These are phyloP conservation scores for Candida sanyaensis DNA, from an alignment of 1,139 yeast genomes.

Conservation along the genomic window DNA sequence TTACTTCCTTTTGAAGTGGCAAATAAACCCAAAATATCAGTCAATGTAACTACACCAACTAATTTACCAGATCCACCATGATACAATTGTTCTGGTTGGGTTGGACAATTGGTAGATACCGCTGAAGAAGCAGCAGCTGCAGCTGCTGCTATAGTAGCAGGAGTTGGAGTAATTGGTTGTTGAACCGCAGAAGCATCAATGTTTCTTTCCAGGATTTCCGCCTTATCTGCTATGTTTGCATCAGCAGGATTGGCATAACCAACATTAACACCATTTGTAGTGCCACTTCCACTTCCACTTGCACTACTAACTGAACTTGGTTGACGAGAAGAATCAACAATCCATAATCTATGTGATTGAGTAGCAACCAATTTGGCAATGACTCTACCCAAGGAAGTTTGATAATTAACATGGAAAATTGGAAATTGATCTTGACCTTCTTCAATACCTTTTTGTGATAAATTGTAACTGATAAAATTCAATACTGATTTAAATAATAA, in stretches of 20 bases:
- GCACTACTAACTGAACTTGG: conserved; percentile 8
- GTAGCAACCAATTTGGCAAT: conserved; percentile 96
- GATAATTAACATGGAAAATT: conserved; percentile 84
- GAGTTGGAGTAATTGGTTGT: conserved; percentile 11
- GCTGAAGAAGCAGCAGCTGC: conserved; percentile 23
- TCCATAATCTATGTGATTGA: conserved; percentile 90
- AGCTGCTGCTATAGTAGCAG: conserved; percentile 11
- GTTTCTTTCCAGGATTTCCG: conserved; percentile 24
- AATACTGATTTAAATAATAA: conserved; percentile 79
- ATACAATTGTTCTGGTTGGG: conserved; percentile 11
- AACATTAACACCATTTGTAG: conserved; percentile 5
- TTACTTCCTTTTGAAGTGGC: conserved; percentile 70
- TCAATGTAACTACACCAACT: conserved; percentile 86
- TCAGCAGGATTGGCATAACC: conserved; percentile 10
- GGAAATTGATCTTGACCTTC: conserved; percentile 97
- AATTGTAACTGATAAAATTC: conserved; percentile 83
- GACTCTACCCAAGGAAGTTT: conserved; percentile 81
- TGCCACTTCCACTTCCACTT: not conserved
- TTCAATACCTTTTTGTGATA: conserved; percentile 85
- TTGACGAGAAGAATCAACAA: conserved; percentile 58
- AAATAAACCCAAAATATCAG: conserved; percentile 81
- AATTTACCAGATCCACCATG: conserved; percentile 67
- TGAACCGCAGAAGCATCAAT: conserved; percentile 8
- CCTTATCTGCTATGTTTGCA: conserved; percentile 19
- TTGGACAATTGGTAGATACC: conserved; percentile 12